Conservation (phyloP, 345 rosid genomes). For the Populus davidiana region DNA sequence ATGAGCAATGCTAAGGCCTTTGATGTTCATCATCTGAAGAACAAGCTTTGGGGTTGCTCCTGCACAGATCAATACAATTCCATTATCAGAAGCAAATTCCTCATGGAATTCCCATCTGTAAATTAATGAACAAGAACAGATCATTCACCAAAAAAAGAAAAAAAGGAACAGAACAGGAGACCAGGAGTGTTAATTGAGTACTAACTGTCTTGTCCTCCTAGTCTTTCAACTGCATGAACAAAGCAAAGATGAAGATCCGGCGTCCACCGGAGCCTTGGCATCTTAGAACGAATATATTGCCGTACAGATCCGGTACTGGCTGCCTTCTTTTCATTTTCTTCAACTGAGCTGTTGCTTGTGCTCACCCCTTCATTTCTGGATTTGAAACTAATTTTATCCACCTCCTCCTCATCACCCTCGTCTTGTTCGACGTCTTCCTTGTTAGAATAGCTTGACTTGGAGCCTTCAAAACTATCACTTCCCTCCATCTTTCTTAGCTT, state of each 20-base stretch:
- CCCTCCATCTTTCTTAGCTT: slow-evolving; percentile 6
- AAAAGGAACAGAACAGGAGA: neutral
- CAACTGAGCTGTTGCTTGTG: slow-evolving; percentile 57
- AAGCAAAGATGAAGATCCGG: slow-evolving; percentile 83
- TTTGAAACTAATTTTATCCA: slow-evolving; percentile 22
- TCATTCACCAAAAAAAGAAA: neutral
- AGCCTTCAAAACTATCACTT: slow-evolving; percentile 25
- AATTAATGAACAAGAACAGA: neutral
- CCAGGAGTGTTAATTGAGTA: neutral
- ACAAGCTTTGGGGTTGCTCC: slow-evolving; percentile 88
- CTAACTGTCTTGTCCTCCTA: slow-evolving; percentile 88
- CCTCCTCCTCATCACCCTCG: slow-evolving; percentile 29
- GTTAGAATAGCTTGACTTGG: slow-evolving; percentile 36
- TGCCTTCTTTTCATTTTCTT: slow-evolving; percentile 31
- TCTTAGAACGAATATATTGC: slow-evolving; percentile 63
- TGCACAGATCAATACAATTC: slow-evolving; percentile 10
- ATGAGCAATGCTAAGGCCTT: slow-evolving; percentile 77
- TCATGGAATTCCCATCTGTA: neutral
- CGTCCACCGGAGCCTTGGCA: slow-evolving; percentile 75
- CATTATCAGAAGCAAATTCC: neutral
- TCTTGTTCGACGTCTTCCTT: slow-evolving; percentile 21
- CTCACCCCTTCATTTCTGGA: slow-evolving; percentile 19
- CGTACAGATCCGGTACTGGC: slow-evolving; percentile 52
- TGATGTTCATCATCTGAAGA: slow-evolving; percentile 73
- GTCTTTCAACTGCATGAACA: slow-evolving; percentile 67